Evolutionary conservation across 129 eudicot genomes (phyloP).

Genomic region (Apium graveolens): DNA sequence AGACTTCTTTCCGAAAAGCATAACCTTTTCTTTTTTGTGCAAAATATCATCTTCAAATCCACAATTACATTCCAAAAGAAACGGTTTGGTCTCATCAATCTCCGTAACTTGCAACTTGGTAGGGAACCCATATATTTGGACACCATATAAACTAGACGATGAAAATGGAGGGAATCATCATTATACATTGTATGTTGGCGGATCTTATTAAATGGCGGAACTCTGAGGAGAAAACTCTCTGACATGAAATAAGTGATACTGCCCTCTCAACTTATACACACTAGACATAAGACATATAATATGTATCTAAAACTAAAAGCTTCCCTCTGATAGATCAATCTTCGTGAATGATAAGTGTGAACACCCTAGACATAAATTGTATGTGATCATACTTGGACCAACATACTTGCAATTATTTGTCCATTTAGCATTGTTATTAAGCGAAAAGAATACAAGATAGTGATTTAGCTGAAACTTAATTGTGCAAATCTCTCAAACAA

Average conservation of each 20-base stretch:
- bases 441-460: not conserved
- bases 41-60: not conserved
- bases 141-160: not conserved
- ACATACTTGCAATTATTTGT: not conserved
- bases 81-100: not conserved
- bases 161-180: not conserved
- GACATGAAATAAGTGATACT: not conserved
- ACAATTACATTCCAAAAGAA: not conserved
- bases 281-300: too few relatives aligned
- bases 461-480: not conserved
- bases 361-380: not conserved
- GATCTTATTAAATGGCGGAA: not conserved
- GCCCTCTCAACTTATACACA: not conserved
- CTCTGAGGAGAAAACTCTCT: not conserved
- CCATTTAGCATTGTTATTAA: not conserved
- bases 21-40: not conserved
- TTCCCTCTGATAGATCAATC: too few relatives aligned
- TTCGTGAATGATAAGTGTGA: not conserved
- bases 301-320: not conserved
- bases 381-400: not conserved
- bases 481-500: not conserved
- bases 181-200: not conserved
- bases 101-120: not conserved
- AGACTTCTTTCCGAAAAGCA: not conserved
- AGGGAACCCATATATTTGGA: not conserved